These are phyloP conservation scores for Kodamaea kakaduensis DNA, from an alignment of 805 yeast genomes.

Conservation along the genomic window DNA sequence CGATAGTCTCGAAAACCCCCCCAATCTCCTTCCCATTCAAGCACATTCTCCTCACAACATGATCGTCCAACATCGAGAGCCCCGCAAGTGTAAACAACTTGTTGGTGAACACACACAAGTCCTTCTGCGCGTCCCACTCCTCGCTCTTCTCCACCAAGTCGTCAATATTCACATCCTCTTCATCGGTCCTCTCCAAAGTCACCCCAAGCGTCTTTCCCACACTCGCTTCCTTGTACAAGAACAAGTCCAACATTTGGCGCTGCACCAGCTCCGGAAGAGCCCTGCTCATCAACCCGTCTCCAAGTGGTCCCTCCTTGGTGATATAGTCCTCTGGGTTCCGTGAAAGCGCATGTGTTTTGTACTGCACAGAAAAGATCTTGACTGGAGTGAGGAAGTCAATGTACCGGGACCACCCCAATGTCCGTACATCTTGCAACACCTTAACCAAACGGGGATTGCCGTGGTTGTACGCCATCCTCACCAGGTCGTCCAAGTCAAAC, in stretches of 20 bases:
- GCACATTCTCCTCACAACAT: constrained; percentile 27
- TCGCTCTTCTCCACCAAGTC: constrained; percentile 16
- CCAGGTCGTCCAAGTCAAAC: constrained; percentile 5
- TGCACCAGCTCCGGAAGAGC: constrained; percentile 27
- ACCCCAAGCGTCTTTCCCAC: constrained; percentile 34
- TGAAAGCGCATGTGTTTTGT: constrained; percentile 16
- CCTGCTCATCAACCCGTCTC: constrained; percentile 16
- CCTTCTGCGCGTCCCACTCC: constrained; percentile 38
- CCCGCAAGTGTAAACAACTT: constrained; percentile 36
- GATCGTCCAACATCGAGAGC: constrained; percentile 27
- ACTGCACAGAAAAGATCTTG: constrained; percentile 31
- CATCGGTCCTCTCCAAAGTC: constrained; percentile 47
- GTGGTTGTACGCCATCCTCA: constrained; percentile 5
- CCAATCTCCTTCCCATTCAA: constrained; percentile 38
- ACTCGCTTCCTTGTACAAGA: constrained; percentile 47
- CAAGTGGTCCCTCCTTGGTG: constrained; percentile 17
- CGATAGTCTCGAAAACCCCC: constrained; percentile 21
- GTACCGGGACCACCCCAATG: constrained; percentile 21
- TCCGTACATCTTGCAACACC: constrained; percentile 22
- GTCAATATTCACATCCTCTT: constrained; percentile 46
- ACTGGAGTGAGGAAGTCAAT: constrained; percentile 33
- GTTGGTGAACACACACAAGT: constrained; percentile 37
- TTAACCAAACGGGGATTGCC: constrained; percentile 13
- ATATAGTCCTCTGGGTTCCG: constrained; percentile 33
- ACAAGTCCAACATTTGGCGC: constrained; percentile 36